Conservation (phyloP, 495 filamentous ascomycete species). For the Echria macrotheca region DNA sequence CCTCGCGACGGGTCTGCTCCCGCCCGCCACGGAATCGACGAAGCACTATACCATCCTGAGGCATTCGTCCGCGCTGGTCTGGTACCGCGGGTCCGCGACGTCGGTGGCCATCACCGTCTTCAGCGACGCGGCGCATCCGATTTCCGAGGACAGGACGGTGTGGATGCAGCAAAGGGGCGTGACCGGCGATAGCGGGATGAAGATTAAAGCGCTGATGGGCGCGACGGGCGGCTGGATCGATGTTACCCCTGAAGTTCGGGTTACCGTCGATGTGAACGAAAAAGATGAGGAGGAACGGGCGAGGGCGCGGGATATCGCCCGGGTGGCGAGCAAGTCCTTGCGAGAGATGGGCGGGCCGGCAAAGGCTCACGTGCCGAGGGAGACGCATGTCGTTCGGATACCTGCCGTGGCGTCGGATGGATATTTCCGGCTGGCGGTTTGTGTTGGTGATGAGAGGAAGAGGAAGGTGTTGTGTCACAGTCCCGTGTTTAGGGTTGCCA, state of each 20-base stretch:
- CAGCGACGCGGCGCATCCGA: conserved; percentile 40
- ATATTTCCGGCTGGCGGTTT: conserved; percentile 61
- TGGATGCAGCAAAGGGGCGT: conserved; percentile 65
- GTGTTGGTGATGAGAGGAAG: conserved; percentile 33
- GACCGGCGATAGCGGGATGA: conserved; percentile 64
- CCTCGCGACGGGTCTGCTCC: conserved; percentile 58
- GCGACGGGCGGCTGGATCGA: conserved; percentile 55
- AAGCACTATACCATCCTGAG: conserved; percentile 63
- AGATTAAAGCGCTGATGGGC: conserved; percentile 53
- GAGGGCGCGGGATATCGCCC: conserved; percentile 62
- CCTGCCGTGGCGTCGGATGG: conserved; percentile 58
- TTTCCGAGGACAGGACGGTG: conserved; percentile 53
- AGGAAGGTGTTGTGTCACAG: conserved; percentile 56
- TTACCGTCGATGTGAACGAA: conserved; percentile 41
- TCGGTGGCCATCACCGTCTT: conserved; percentile 59
- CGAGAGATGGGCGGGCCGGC: conserved; percentile 34
- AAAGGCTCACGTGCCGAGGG: conserved; percentile 48
- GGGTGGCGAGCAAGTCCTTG: conserved; percentile 48
- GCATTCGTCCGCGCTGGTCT: conserved; percentile 57
- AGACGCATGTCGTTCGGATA: conserved; percentile 59
- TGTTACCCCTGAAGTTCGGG: conserved; percentile 53
- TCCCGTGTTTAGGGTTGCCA: conserved; percentile 60
- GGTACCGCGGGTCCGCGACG: conserved; percentile 58
- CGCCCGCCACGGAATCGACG: conserved; percentile 57
- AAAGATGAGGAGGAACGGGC: conserved; percentile 55